phyloP scores from a whole-genome alignment of 768 basidiomycete genomes.

The Leccinum variicolor region DNA sequence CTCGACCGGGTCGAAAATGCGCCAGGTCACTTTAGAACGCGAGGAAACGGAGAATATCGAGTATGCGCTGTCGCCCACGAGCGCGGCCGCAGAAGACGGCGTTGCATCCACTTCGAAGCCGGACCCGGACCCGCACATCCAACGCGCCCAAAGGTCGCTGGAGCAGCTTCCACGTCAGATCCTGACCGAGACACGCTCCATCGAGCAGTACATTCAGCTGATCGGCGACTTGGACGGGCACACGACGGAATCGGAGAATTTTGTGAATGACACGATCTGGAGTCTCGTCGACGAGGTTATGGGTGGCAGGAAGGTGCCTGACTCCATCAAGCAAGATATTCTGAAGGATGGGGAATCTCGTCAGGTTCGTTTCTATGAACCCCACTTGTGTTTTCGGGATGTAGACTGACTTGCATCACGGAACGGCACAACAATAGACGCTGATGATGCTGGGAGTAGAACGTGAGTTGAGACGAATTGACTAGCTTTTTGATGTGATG shows the following conservation, averaged over 20 bases:
- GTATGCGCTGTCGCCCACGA: background rate
- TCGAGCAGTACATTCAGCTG: constrained; percentile 41
- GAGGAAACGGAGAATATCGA: background rate
- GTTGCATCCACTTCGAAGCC: constrained; percentile 3
- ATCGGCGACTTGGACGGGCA: constrained; percentile 16
- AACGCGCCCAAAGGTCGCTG: constrained; percentile 27
- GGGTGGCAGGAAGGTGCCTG: constrained; percentile 30
- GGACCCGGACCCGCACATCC: constrained; percentile 1
- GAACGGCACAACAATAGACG: constrained; percentile 25
- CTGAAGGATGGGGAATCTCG: constrained; percentile 41
- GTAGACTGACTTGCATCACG: background rate
- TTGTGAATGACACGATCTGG: constrained; percentile 23
- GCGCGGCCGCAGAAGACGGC: background rate
- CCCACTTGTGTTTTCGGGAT: background rate
- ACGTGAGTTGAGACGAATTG: constrained; percentile 30
- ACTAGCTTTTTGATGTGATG: background rate
- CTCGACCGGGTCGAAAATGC: constrained; percentile 3
- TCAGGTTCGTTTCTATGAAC: constrained; percentile 31
- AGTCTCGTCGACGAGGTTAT: constrained; percentile 41
- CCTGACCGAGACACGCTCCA: constrained; percentile 34
- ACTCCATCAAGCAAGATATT: constrained; percentile 37
- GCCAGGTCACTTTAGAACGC: background rate
- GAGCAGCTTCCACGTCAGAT: constrained; percentile 40
- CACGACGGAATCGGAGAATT: constrained; percentile 1
- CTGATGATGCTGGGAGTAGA: constrained; percentile 45